These are phyloP conservation scores for Singerocomus inundabilis DNA, from an alignment of 1,284 basidiomycete genomes.

Conservation along the genomic window DNA sequence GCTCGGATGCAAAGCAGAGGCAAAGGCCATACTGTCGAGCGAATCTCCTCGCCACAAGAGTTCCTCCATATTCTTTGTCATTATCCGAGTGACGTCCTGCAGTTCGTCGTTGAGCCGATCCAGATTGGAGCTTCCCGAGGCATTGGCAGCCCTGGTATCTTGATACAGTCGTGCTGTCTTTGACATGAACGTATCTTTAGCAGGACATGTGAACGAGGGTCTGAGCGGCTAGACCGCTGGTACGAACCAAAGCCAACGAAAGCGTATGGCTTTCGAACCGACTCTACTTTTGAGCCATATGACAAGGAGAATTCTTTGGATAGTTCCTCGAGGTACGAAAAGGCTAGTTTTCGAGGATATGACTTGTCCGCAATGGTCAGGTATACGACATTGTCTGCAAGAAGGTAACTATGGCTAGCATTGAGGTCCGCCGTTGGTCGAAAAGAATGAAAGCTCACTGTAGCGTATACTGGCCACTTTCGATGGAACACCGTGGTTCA, in stretches of 20 bases:
- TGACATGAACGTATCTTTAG: conserved; percentile 94
- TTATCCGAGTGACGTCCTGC: conserved; percentile 97
- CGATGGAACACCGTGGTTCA: conserved; percentile 95
- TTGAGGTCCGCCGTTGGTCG: not conserved
- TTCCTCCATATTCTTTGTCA: conserved; percentile 99
- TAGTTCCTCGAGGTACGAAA: conserved; percentile 96
- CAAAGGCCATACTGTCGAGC: conserved; percentile 72
- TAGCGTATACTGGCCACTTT: conserved; percentile 90
- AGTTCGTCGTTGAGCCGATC: conserved; percentile 94
- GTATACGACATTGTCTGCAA: conserved; percentile 91
- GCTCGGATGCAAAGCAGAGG: not conserved
- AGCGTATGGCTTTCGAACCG: conserved; percentile 86
- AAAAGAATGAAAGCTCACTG: conserved; percentile 58
- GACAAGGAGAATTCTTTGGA: conserved; percentile 92
- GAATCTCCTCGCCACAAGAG: conserved; percentile 97
- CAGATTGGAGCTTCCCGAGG: conserved; percentile 64
- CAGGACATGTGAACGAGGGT: conserved; percentile 6
- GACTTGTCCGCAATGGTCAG: conserved; percentile 95
- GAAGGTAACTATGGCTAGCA: conserved; percentile 74
- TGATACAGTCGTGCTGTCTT: conserved; percentile 95
- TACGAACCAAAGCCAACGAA: conserved; percentile 88
- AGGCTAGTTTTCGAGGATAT: conserved; percentile 96
- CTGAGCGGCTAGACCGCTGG: not conserved
- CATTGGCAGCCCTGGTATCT: conserved; percentile 86
- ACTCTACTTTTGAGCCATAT: conserved; percentile 90